Evolutionary conservation across 208 protist genomes (phyloP), one percentile per base, ranked within the genome.

Genomic region (Leishmania turanica): DNA sequence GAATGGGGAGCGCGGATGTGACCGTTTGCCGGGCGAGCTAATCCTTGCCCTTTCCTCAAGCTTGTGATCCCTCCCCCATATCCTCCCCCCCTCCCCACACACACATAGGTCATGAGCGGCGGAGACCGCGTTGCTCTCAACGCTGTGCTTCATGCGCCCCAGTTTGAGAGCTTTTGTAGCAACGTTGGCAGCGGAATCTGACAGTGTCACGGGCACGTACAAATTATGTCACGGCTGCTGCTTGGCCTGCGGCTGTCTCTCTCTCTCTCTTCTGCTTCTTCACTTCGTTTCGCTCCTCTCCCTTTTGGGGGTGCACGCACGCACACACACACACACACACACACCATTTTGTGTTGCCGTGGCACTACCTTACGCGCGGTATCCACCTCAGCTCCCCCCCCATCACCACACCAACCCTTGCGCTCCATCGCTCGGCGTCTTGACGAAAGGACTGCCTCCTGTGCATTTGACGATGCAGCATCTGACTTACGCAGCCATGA

Each of bases 401-500:
- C 27, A 73, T 19, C 24, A 34, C 45, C 13, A 37, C 17, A 37
- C 27, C n/a, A 9, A 37, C 27, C 27, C 34, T 73, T 73, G 31
- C 27, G n/a, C 24, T 53, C 15, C 11, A 31, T 51, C 53, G 24
- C 51, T 51, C 42, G n/a, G 34, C 24, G n/a, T 42, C 31, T 40
- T 40, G 11, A 62, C 51, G 34, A 40, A 42, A 11, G 13, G 11
- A 62, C 31, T 34, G 31, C 58, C 49, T 60, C 53, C n/a, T 71
- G 72, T 15, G 6, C 5, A 6, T 8, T 34, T 64, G 49, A 65
- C 58, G 53, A 91, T 94, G 89, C 91, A 90, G 69, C 82, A 83
- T 66, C 83, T 95, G 40, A 88, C 84, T 47, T 92, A 90, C 84
- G 81, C 78, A n/a, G 73, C 78, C 34, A 91, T 96, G 89, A 86